phyloP scores from a whole-genome alignment of 2,329 filamentous ascomycete species.

The Macrophomina phaseolina region DNA sequence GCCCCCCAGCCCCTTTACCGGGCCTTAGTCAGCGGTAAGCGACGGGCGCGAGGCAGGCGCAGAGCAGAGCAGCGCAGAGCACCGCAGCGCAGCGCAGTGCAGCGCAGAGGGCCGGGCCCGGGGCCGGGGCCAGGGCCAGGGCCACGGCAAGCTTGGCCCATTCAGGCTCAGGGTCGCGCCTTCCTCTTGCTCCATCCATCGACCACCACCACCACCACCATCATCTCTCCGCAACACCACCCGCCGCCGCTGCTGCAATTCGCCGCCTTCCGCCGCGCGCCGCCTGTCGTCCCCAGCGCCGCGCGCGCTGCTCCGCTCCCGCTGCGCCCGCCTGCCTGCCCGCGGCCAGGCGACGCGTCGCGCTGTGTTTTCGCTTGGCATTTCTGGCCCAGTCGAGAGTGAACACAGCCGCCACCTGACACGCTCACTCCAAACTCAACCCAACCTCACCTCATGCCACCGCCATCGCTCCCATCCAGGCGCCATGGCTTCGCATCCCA shows the following conservation, averaged over 20 bases:
- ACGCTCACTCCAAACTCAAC: not conserved
- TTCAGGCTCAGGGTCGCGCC: no score
- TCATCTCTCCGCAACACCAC: not conserved
- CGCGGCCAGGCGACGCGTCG: slow-evolving; percentile 16
- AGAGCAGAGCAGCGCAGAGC: no score
- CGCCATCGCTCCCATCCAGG: not conserved
- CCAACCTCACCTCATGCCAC: slow-evolving; percentile 23
- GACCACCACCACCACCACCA: slow-evolving; percentile 6
- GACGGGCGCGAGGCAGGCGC: no score
- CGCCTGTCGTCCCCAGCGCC: not conserved
- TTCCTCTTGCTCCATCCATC: not conserved
- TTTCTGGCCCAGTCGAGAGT: slow-evolving; percentile 8
- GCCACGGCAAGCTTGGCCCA: no score
- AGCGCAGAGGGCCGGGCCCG: no score
- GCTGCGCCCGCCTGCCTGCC: not conserved
- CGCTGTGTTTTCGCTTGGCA: slow-evolving; percentile 26
- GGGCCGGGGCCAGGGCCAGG: no score
- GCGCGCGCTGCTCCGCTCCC: not conserved
- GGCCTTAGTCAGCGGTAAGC: slow-evolving; percentile 10
- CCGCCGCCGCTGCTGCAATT: not conserved
- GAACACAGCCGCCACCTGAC: slow-evolving; percentile 28
- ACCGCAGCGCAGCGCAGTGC: no score
- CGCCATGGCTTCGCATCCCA: slow-evolving; percentile 23
- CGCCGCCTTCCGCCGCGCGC: not conserved
- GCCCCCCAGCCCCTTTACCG: slow-evolving; percentile 22